Conservation (phyloP, 108 stramenopile genomes). For the Pelagomonas calceolata region DNA sequence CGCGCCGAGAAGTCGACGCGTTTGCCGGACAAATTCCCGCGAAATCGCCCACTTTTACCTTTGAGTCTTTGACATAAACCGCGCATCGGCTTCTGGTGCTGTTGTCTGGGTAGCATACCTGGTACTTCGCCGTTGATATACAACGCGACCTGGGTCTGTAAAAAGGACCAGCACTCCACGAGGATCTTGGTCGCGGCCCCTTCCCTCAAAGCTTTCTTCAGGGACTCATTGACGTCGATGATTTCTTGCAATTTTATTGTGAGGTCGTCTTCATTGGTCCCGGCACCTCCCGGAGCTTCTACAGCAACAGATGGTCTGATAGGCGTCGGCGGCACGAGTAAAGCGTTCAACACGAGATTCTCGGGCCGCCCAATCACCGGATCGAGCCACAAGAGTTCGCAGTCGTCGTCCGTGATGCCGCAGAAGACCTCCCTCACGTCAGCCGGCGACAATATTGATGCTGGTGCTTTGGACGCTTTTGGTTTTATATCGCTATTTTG, state of each 20-base stretch:
- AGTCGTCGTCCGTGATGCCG: constrained; percentile 83
- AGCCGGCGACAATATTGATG: constrained; percentile 25
- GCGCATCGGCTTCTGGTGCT: constrained; percentile 70
- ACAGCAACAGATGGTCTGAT: constrained; percentile 97
- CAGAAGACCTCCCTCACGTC: constrained; percentile 67
- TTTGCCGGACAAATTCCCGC: constrained; percentile 93
- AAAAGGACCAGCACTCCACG: constrained; percentile 90
- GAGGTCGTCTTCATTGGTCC: constrained; percentile 94
- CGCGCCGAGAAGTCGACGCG: constrained; percentile 95
- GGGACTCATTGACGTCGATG: constrained; percentile 82
- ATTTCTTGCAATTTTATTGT: constrained; percentile 96
- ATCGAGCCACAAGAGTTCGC: constrained; percentile 81
- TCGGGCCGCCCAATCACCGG: constrained; percentile 83
- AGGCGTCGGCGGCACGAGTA: constrained; percentile 95
- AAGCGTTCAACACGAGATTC: constrained; percentile 73
- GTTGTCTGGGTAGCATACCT: constrained; percentile 72
- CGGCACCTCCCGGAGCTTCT: constrained; percentile 82
- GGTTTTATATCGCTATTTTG: not conserved
- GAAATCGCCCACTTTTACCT: constrained; percentile 90
- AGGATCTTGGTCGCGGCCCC: constrained; percentile 82
- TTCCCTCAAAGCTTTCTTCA: constrained; percentile 65
- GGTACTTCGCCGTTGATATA: constrained; percentile 95
- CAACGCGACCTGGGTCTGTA: constrained; percentile 87
- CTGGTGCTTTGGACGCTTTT: not conserved
- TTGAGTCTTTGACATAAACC: constrained; percentile 92